These are phyloP conservation scores for Tuctoria greenei DNA, from an alignment of 176 grass and related monocot genomes.

Conservation along the genomic window DNA sequence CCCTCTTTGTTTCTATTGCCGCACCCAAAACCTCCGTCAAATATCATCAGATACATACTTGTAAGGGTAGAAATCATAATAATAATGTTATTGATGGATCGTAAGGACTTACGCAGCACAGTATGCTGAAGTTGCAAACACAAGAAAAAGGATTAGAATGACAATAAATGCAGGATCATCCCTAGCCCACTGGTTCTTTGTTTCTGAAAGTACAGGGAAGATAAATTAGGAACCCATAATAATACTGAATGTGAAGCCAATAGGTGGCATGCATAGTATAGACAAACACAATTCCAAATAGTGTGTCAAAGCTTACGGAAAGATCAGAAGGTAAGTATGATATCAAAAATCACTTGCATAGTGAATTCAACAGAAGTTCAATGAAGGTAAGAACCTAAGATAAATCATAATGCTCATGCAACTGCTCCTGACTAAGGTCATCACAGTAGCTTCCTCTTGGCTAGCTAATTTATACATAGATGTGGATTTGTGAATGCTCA, in stretches of 20 bases:
- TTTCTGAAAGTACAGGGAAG: slow-evolving; percentile 60
- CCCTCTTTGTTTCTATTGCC: too few relatives aligned
- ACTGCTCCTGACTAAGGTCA: background rate
- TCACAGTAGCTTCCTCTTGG: too few relatives aligned
- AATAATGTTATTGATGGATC: background rate
- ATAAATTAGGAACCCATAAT: slow-evolving; percentile 26
- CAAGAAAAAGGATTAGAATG: slow-evolving; percentile 87
- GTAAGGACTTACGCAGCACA: slow-evolving; percentile 82
- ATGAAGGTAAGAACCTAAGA: background rate
- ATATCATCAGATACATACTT: background rate
- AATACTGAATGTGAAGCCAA: slow-evolving; percentile 24
- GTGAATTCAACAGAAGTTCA: background rate
- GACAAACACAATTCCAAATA: slow-evolving; percentile 16
- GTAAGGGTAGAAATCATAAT: background rate
- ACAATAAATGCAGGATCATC: slow-evolving; percentile 99
- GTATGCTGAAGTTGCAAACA: slow-evolving; percentile 87
- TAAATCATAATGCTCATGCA: background rate
- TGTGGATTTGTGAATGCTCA: background rate
- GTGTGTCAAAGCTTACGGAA: slow-evolving; percentile 1
- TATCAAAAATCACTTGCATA: background rate
- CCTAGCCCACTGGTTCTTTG: slow-evolving; percentile 98
- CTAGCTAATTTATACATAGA: background rate
- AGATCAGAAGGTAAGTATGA: background rate
- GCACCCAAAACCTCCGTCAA: too few relatives aligned
- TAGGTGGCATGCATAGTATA: background rate